Base-by-base conservation (phyloP, 2,329 filamentous ascomycete genomes). In the Colletotrichum sojae region DNA sequence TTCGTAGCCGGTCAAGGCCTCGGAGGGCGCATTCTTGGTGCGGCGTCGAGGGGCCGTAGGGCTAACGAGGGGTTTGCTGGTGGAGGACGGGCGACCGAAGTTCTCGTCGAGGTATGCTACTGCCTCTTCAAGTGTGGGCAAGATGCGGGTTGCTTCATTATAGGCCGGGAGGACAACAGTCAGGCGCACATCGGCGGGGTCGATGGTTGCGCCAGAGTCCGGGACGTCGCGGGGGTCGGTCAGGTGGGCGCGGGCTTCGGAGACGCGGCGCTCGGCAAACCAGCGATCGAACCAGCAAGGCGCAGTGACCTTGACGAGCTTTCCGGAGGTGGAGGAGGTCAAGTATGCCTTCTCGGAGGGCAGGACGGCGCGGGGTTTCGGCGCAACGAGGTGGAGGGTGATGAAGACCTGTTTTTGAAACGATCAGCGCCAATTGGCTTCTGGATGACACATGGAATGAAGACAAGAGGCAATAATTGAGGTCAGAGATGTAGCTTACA, bases 161-260 rank as follows among this genome's bases (percentile, higher is more conserved):
- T 94, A 99, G 10, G 96, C 96, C 0, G 96, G 96, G 51, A 99
- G 91, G 0, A 99, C 94, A 8, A 98, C 90, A 62, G 93, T 96
- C 84, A 99, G 90, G 78, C 92, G 92, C n/a, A 98, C 82, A 71
- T 95, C 90, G 15, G 94, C 88, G 2, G 91, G 86, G 72, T 94
- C 92, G 63, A 97, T 92, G 52, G 84, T 81, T 18, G 67, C 67
- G 73, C 89, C 86, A 16, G 85, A 79, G 72, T 89, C 84, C 52
- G 80, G 78, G 71, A 69, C 46, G 20, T 63, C 61, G 81, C 82
- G 77, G 71, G 81, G 76, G 71, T 81, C 74, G 74, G 75, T 69
- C 73, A 71, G 45, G 36, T 75, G 77, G 73, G 71, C 75, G 27
- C 75, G 74, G 18, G 80, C 76, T 74, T 85, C 83, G 73, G 81